phyloP scores from a whole-genome alignment of 176 grass and related monocot genomes.

The Juncus effusus region DNA sequence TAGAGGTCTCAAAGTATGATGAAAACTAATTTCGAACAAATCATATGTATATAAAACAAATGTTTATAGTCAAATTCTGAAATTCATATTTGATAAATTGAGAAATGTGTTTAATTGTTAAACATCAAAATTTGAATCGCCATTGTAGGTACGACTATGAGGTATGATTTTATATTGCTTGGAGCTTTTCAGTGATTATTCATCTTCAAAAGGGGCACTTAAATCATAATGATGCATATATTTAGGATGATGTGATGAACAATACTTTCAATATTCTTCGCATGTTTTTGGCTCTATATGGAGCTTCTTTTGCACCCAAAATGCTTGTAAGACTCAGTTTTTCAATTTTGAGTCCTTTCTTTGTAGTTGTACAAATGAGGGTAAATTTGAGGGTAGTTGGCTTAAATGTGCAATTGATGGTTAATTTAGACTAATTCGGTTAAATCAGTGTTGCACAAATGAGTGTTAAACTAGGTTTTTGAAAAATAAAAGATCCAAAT shows the following conservation, averaged over 20 bases:
- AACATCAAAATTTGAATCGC: background rate
- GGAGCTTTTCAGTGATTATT: conserved; percentile 7
- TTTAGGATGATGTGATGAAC: conserved; percentile 74
- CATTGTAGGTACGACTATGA: conserved; percentile 93
- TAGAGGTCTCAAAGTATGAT: too few species aligned
- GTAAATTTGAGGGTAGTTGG: too few species aligned
- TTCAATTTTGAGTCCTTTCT: conserved; percentile 10
- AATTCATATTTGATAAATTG: too few species aligned
- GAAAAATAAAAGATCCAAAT: background rate
- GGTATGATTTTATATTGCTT: conserved; percentile 46
- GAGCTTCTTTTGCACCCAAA: conserved; percentile 66
- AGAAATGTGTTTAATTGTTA: too few species aligned
- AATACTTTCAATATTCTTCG: conserved; percentile 78
- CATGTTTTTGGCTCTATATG: conserved; percentile 85
- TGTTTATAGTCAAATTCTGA: too few species aligned
- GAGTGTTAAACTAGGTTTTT: background rate
- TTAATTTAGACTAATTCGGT: conserved; percentile 18
- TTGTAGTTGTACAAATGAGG: background rate
- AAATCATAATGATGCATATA: conserved; percentile 20
- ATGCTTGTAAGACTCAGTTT: conserved; percentile 60
- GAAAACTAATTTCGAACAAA: too few species aligned
- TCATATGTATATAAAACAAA: too few species aligned
- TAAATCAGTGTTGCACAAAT: conserved; percentile 9
- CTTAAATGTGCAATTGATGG: background rate
- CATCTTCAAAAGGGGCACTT: conserved; percentile 10